These are phyloP conservation scores for Emericellopsis cladophorae DNA, from an alignment of 2,329 filamentous ascomycete genomes.

Conservation along the genomic window DNA sequence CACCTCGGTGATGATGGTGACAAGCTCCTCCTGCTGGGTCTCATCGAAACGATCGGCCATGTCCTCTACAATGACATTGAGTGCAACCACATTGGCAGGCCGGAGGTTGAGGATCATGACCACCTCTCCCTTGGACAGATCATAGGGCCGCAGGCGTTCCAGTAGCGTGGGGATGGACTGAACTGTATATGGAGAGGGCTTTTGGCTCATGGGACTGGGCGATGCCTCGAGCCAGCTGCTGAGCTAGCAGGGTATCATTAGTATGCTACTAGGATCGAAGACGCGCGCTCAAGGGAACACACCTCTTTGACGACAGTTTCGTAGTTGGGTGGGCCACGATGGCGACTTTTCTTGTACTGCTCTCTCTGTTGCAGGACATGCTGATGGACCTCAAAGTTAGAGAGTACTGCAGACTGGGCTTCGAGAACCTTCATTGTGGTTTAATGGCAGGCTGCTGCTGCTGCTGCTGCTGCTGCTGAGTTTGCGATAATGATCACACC, in stretches of 20 bases:
- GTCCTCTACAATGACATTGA: conserved; percentile 55
- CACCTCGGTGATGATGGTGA: conserved; percentile 41
- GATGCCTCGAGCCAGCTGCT: conserved; percentile 1
- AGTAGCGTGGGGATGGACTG: conserved; percentile 40
- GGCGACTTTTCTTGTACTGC: conserved; percentile 36
- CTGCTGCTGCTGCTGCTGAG: too few species aligned
- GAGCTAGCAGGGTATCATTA: conserved; percentile 1
- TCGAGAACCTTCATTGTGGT: conserved; percentile 56
- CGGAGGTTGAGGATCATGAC: conserved; percentile 57
- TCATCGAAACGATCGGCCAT: conserved; percentile 46
- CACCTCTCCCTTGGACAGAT: conserved; percentile 55
- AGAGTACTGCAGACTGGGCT: conserved; percentile 54
- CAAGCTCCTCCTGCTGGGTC: conserved; percentile 45
- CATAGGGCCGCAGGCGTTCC: conserved; percentile 39
- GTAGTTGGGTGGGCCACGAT: conserved; percentile 41
- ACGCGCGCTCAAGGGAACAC: conserved; percentile 7
- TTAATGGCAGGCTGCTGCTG: too few species aligned
- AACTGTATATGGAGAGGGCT: conserved; percentile 38
- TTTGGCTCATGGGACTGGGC: conserved; percentile 43
- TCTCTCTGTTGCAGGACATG: conserved; percentile 46
- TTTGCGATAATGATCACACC: too few species aligned
- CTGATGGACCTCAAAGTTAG: conserved; percentile 61
- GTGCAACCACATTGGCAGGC: conserved; percentile 39
- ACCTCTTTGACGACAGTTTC: conserved; percentile 55
- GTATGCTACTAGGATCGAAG: not conserved